Evolutionary conservation across 2,329 filamentous ascomycete species (phyloP), one percentile per base, ranked within the genome.

Genomic region (Aureobasidium pullulans): DNA sequence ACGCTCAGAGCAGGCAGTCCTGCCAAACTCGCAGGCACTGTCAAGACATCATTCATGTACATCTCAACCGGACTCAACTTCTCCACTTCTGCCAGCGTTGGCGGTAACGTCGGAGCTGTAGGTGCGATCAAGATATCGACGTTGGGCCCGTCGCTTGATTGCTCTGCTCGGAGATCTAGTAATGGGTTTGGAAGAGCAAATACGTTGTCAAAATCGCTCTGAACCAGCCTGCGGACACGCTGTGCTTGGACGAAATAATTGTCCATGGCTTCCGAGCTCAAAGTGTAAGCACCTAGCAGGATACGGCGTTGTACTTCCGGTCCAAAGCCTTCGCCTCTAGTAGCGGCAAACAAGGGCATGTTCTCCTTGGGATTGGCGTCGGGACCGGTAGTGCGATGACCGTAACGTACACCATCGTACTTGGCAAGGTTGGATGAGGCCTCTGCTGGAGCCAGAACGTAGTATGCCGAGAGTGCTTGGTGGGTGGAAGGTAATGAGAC

Each of bases 191-290:
- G 75, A 44, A 84, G 73, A 15, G 75, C 73, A 70, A 99, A 96
- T 0, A 89, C 85, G 1, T 80, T 75, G 72, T 97, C 85, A 70
- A 99, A 99, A 69, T 99, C 94, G 36, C 79, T 77, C 70, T 94
- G 87, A 2, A 99, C 89, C 16, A 96, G 77, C 58, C 90, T 82
- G 1, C 94, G 86, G 40, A 96, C 84, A 64, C 87, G 87, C 74
- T 99, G 94, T 47, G 94, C 94, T 71, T 96, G 88, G 63, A 96
- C 83, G 69, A 99, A 99, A 73, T 97, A 96, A 71, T 97, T 99
- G 72, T 96, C 88, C 69, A 95, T 94, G 9, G 91, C 91, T 62
- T 88, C 84, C 0, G 93, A 92, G 73, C 90, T 96, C 56, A 99
- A 80, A 42, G 87, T 92, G 70, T 96, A 97, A 0, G 91, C 87